A percentile compares a stretch with the other conserved stretches of the same genome.
Conservation (phyloP, 1,284 basidiomycete species). For the Ustilago xerochloae region DNA sequence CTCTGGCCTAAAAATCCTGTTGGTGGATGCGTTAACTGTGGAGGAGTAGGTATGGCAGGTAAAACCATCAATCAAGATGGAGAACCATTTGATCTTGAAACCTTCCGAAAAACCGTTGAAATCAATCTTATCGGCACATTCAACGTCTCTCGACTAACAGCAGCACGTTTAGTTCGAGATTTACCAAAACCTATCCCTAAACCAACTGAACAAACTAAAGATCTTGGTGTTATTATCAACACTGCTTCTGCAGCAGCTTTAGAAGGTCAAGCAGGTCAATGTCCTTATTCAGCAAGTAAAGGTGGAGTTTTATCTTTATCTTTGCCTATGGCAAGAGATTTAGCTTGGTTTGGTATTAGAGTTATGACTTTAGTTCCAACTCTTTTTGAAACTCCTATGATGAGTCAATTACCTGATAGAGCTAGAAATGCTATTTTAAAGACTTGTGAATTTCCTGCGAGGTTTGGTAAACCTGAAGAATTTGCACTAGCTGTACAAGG, state of each 20-base stretch:
- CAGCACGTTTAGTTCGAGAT: slow-evolving; percentile 61
- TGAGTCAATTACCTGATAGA: slow-evolving; percentile 51
- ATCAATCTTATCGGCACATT: slow-evolving; percentile 65
- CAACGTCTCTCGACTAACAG: slow-evolving; percentile 67
- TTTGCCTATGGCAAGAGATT: slow-evolving; percentile 68
- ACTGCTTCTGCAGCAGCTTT: slow-evolving; percentile 64
- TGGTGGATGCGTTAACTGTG: slow-evolving; percentile 68
- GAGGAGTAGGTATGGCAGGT: slow-evolving; percentile 67
- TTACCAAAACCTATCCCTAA: slow-evolving; percentile 42
- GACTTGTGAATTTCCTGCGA: slow-evolving; percentile 37
- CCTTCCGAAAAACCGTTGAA: slow-evolving; percentile 62
- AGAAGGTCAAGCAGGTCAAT: slow-evolving; percentile 68
- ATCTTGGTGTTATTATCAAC: slow-evolving; percentile 68
- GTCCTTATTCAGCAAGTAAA: slow-evolving; percentile 65
- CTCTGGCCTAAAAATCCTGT: slow-evolving; percentile 51
- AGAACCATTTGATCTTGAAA: slow-evolving; percentile 63
- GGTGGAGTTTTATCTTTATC: slow-evolving; percentile 65
- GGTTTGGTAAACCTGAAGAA: slow-evolving; percentile 64
- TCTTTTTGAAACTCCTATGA: slow-evolving; percentile 68
- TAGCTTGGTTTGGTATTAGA: slow-evolving; percentile 66
- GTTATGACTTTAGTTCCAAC: slow-evolving; percentile 63
- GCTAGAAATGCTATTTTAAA: slow-evolving; percentile 33
- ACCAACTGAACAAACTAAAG: slow-evolving; percentile 42
- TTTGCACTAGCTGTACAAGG: slow-evolving; percentile 62
- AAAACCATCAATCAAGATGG: slow-evolving; percentile 65